phyloP scores from a whole-genome alignment of 805 yeast species.

The Metschnikowia orientalis region DNA sequence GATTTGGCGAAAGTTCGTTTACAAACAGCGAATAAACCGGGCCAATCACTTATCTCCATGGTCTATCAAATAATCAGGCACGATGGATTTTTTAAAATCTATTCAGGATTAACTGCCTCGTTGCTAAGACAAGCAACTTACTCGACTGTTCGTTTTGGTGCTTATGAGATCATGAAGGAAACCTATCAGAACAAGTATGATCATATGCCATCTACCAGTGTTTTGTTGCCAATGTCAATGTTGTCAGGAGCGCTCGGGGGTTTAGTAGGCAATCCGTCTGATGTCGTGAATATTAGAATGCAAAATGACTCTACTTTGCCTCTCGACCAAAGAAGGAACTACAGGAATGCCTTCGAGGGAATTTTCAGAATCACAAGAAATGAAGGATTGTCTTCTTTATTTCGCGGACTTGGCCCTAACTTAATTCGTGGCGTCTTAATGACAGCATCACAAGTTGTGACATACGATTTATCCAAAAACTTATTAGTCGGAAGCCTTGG shows the following conservation, averaged over 20 bases:
- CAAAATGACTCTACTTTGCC: conserved; percentile 80
- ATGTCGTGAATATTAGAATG: conserved; percentile 84
- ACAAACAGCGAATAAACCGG: conserved; percentile 70
- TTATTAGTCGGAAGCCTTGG: conserved; percentile 47
- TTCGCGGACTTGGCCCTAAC: conserved; percentile 76
- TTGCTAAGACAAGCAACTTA: conserved; percentile 83
- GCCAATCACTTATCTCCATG: conserved; percentile 59
- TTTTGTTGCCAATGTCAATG: conserved; percentile 75
- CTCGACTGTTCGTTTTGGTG: conserved; percentile 81
- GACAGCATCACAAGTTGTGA: conserved; percentile 90
- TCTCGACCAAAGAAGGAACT: conserved; percentile 60
- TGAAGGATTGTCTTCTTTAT: conserved; percentile 57
- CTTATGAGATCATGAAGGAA: conserved; percentile 74
- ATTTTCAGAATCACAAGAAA: conserved; percentile 51
- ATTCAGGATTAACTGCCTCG: conserved; percentile 80
- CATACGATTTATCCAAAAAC: conserved; percentile 72
- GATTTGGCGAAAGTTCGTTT: conserved; percentile 84
- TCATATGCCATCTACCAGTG: conserved; percentile 49
- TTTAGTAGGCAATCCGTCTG: conserved; percentile 82
- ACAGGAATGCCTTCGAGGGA: conserved; percentile 77
- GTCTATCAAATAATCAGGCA: conserved; percentile 51
- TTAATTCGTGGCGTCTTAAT: conserved; percentile 75
- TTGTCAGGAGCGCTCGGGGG: conserved; percentile 84
- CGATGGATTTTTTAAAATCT: conserved; percentile 69
- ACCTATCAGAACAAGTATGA: conserved; percentile 34